Conservation (phyloP, 73 alveolate genomes). For the Paramecium tetraurelia region DNA sequence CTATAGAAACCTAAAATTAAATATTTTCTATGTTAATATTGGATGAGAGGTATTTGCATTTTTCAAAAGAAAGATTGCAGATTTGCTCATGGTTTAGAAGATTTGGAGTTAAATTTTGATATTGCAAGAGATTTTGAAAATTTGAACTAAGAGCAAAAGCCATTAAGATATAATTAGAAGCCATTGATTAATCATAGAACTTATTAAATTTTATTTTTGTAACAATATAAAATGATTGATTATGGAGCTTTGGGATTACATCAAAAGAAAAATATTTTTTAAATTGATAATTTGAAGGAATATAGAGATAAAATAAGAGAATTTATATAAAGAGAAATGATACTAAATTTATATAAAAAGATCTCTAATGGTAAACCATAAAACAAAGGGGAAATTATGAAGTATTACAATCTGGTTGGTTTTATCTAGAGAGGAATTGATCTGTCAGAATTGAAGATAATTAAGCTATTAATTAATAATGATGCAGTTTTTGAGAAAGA, state of each 20-base stretch:
- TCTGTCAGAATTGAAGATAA: neutral
- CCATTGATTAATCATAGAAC: constrained; percentile 23
- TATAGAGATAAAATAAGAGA: neutral
- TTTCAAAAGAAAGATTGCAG: neutral
- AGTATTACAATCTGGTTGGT: neutral
- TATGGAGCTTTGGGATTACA: neutral
- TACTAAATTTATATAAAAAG: neutral
- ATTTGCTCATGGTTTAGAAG: constrained; percentile 28
- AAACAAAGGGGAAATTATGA: neutral
- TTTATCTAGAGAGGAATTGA: neutral
- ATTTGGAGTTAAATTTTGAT: neutral
- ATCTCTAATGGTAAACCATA: neutral
- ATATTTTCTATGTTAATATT: constrained; percentile 1
- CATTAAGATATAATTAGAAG: constrained; percentile 25
- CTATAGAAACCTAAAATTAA: neutral
- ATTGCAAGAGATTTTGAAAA: neutral
- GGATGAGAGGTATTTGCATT: constrained; percentile 36
- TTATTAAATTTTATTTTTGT: neutral
- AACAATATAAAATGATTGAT: neutral
- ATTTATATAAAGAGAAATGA: neutral
- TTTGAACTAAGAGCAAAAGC: neutral
- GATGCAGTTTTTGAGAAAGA: constrained; percentile 7
- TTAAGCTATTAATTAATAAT: neutral
- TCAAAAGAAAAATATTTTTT: neutral
- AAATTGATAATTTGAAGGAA: constrained; percentile 18